Base-by-base conservation (phyloP, 2,329 filamentous ascomycete genomes). In the Cytospora schulzeri region DNA sequence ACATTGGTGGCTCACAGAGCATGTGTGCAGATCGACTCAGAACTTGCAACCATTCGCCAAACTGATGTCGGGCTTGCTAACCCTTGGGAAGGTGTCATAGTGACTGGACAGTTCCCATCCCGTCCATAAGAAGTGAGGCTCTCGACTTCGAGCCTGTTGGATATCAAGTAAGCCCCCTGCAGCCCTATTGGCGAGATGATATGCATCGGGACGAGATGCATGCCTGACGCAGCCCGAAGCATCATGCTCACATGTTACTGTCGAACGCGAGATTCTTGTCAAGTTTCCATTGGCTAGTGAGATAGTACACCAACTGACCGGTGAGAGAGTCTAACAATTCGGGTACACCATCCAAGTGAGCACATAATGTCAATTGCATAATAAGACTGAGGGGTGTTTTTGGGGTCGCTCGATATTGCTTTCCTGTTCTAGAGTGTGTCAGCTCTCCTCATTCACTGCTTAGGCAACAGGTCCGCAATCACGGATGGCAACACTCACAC, bases 401-500 rank as follows among this genome's bases (percentile, higher is more conserved):
- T 24, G n/a, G 22, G 8, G 11, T 45, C 22, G 11, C 5, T 9
- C 4, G n/a, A 48, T 7, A 3, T 6, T 3, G 45, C 1, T 14
- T 14, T 48, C 3, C n/a, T 45, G 11, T 48, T 24, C 45, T 12
- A 12, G n/a, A 12, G n/a, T 8, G n/a, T 22, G 6, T 48, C 22
- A 24, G 45, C 2, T 48, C 38, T 48, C 45, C 22, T 24, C 45
- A 4, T n/a, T 7, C 45, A 48, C 45, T 24, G 4, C 19, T 24
- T 9, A 48, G 1, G 2, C 22, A 24, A 4, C n/a, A 14, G n/a
- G 12, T 48, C 45, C n/a, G 12, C 2, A 5, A 22, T 48, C 9
- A 24, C 8, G 35, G 17, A 62, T 85, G 76, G 73, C 83, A 67
- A 87, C 87, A 87, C 24, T 85, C 83, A 72, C 86, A 74, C 71